Evolutionary conservation across 106 monocot genomes (phyloP).

Genomic region (Phalaenopsis aphrodite): DNA sequence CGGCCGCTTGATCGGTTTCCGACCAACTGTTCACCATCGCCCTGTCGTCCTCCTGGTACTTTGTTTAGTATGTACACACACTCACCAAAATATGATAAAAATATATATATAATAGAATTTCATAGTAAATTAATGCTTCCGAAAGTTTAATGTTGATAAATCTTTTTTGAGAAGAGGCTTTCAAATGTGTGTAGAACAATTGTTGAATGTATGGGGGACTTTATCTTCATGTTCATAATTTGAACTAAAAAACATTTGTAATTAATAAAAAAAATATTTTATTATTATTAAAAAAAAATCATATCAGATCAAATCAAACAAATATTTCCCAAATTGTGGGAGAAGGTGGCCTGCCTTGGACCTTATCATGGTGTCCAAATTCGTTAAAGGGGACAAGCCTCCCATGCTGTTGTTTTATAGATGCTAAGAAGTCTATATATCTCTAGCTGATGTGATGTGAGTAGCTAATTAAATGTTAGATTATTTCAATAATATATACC

Average conservation of each 20-base stretch:
- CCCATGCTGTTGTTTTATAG: slow-evolving; percentile 2
- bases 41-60: too few relatives aligned
- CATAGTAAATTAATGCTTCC: too few relatives aligned
- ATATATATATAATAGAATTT: too few relatives aligned
- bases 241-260: not conserved
- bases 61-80: too few relatives aligned
- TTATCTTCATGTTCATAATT: not conserved
- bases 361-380: slow-evolving; percentile 7
- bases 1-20: too few relatives aligned
- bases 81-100: too few relatives aligned
- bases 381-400: slow-evolving; percentile 1
- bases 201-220: too few relatives aligned
- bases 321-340: slow-evolving; percentile 6
- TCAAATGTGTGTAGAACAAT: too few relatives aligned
- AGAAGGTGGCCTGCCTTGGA: not conserved
- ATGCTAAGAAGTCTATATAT: not conserved
- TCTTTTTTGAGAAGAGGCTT: too few relatives aligned
- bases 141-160: too few relatives aligned
- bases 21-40: too few relatives aligned
- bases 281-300: too few relatives aligned
- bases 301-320: not conserved
- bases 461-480: not conserved
- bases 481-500: not conserved
- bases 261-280: not conserved
- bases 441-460: not conserved